Conservation (phyloP, 2,329 filamentous ascomycete species). For the Phialophora tarda region DNA sequence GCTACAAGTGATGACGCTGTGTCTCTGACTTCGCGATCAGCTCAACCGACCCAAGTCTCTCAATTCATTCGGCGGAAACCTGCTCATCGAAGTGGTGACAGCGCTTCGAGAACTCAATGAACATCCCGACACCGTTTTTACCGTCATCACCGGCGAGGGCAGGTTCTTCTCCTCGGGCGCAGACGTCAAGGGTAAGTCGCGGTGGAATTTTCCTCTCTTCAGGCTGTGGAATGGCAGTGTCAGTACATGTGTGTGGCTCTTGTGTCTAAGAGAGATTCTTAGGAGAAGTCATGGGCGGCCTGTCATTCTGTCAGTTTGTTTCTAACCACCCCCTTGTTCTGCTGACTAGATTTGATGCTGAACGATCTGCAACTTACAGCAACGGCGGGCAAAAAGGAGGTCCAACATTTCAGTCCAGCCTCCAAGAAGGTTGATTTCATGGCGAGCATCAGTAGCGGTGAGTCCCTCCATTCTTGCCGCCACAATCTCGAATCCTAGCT, state of each 20-base stretch:
- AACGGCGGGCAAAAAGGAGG: background rate
- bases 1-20: background rate
- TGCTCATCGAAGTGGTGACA: slow-evolving; percentile 52
- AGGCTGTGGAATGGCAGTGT: no score
- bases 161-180: slow-evolving; percentile 59
- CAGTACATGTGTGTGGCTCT: slow-evolving; percentile 18
- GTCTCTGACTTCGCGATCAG: slow-evolving; percentile 33
- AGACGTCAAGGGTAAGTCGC: slow-evolving; percentile 50
- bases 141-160: slow-evolving; percentile 58
- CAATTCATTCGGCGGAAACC: slow-evolving; percentile 56
- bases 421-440: slow-evolving; percentile 32
- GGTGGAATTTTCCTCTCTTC: background rate
- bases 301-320: slow-evolving; percentile 12
- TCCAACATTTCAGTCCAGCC: slow-evolving; percentile 23
- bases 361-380: slow-evolving; percentile 15
- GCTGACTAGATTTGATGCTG: background rate
- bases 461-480: background rate
- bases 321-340: background rate
- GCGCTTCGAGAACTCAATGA: slow-evolving; percentile 54
- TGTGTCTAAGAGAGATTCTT: slow-evolving; percentile 36
- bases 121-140: slow-evolving; percentile 57
- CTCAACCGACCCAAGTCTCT: slow-evolving; percentile 57
- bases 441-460: slow-evolving; percentile 13
- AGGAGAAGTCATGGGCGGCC: slow-evolving; percentile 11
- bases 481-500: background rate